These are phyloP conservation scores for Monosporascus sp. DNA, from an alignment of 2,329 filamentous ascomycete genomes.

Conservation along the genomic window DNA sequence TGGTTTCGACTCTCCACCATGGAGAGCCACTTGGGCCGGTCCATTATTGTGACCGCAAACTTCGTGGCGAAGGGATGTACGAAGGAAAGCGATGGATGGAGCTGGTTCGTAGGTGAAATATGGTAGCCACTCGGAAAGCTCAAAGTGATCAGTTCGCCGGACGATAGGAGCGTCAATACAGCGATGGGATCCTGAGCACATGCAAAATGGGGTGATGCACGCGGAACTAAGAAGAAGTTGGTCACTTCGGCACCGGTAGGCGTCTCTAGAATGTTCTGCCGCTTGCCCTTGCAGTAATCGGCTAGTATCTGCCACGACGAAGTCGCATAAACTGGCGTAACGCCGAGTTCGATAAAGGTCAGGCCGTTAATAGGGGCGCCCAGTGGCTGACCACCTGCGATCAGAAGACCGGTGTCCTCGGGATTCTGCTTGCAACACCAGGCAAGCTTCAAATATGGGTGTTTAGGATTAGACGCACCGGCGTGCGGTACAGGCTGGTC, in stretches of 20 bases:
- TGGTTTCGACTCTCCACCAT: constrained; percentile 79
- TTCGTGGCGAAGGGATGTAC: constrained; percentile 84
- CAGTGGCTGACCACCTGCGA: constrained; percentile 72
- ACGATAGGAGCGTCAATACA: constrained; percentile 70
- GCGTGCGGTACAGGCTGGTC: constrained; percentile 56
- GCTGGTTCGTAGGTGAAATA: constrained; percentile 86
- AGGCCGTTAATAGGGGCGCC: constrained; percentile 68
- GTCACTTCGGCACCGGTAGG: constrained; percentile 72
- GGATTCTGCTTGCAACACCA: constrained; percentile 96
- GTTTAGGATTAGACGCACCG: constrained; percentile 54
- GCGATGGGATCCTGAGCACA: constrained; percentile 90
- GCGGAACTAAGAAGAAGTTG: constrained; percentile 79
- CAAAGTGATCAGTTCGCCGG: constrained; percentile 82
- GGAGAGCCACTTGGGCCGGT: constrained; percentile 79
- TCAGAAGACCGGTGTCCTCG: constrained; percentile 83
- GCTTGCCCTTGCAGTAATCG: constrained; percentile 74
- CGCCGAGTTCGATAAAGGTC: constrained; percentile 83
- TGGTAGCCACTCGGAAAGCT: constrained; percentile 90
- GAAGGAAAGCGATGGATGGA: constrained; percentile 81
- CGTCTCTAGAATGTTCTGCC: constrained; percentile 64
- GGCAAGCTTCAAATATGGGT: constrained; percentile 70
- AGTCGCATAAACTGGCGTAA: constrained; percentile 85
- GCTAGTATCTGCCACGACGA: constrained; percentile 81
- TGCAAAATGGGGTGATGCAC: constrained; percentile 75
- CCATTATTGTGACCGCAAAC: constrained; percentile 65